Base-by-base conservation (phyloP, 805 yeast species). In the Nakazawaea ernobii region DNA sequence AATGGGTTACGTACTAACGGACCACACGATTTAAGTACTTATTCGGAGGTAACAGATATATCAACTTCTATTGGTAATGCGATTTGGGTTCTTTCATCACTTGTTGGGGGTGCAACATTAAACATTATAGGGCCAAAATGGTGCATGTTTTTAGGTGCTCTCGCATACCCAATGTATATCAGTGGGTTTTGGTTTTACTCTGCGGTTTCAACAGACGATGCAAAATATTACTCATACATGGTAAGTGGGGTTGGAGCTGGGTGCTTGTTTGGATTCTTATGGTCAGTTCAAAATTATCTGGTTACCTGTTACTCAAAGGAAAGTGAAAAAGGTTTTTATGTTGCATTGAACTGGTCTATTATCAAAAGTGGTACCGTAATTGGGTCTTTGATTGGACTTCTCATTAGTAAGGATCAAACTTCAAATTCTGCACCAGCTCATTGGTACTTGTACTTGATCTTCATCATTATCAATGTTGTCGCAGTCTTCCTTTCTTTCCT, bases 101-200 rank as follows among this genome's bases (percentile, higher is more conserved):
- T 47, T 20, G 46, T 37, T 4, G 46, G 43, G 7, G 50, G 50
- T 20, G 33, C 43, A 3, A 20, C 37, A 14, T 36, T 47, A 29
- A 47, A 47, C 35, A 30, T 41, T 17, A 37, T 43, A 24, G 48
- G 51, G 5, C 48, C 48, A 14, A 43, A 35, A 48, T 32, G n/a
- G 15, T 35, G 45, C 20, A 38, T 52, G 42, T 43, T 43, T n/a
- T 30, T 52, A 26, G 52, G 56, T 13, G 49, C 53, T 10, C 38
- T 51, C 27, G 55, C 55, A 13, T 55, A 53, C 42, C 53, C 56
- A 2, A 40, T 55, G 30, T 53, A 55, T 35, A 49, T 51, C 40
- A 55, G 54, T 30, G 43, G 56, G 11, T 52, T 53, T 42, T 54
- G 55, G 56, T 43, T 46, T 41, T 48, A 48, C 26, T 49, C 49